Evolutionary conservation across 345 rosid species (phyloP), one percentile per base, ranked within the genome.

Genomic region (Euphorbia tirucalli): DNA sequence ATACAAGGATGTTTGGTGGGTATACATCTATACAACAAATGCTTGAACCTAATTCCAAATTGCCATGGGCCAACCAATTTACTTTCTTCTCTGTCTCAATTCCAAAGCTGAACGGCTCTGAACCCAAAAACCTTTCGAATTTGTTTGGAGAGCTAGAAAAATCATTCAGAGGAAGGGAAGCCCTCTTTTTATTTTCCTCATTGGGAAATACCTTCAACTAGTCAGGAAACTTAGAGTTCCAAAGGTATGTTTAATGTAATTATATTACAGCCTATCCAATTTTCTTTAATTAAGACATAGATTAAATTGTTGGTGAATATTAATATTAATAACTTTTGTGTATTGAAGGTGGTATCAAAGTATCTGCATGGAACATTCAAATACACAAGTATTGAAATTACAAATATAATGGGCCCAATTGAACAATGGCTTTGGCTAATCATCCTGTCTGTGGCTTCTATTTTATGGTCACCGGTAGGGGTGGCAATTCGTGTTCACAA

Each of bases 51-150:
- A 58, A 75, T 56, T 58, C 81, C 2, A 66, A 66, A 28, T 63
- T 78, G 2, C 82, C 78, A 3, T 87, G 88, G 88, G 86, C 86
- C 3, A 85, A 85, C 71, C 83, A 71, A 19, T 80, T 85, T 32
- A 78, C 74, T 0, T 80, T 83, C 78, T 52, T 85, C 41, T 80
- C 68, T 61, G 67, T 83, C 5, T 39, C 81, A 0, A 0, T 85
- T 15, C 84, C 84, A 1, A 55, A 78, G 22, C 28, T 80, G 1
- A 55, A 30, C 10, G 55, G 7, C 11, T 61, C 66, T 1, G 66
- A 72, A n/a, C 32, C 60, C 44, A 16, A 21, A 65, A 22, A 71
- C 87, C 87, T 5, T 73, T 84, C 19, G 71, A 77, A 25, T 84
- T 84, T 62, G 55, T 84, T 50, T 3, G 35, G 56, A 48, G 78